Conservation (phyloP, 352 stramenopile genomes). For the Pythium coloratum region DNA sequence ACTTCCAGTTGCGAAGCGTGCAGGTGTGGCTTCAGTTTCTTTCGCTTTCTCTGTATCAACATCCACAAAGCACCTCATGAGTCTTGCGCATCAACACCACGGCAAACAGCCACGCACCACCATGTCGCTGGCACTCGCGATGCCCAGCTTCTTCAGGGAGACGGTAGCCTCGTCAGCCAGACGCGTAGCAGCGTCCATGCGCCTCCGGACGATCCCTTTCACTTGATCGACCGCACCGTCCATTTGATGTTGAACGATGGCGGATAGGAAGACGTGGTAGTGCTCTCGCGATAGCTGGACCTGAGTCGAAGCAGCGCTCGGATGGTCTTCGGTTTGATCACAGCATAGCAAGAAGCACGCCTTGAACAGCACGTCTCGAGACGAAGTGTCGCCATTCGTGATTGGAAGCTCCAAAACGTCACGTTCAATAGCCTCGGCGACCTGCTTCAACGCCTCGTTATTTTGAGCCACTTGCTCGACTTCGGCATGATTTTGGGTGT, state of each 20-base stretch:
- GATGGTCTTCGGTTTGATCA: not conserved
- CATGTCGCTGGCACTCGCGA: constrained; percentile 4
- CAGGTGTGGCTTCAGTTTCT: constrained; percentile 1
- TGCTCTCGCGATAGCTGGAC: not conserved
- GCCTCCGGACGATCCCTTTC: constrained; percentile 12
- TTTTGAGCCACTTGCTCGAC: not conserved
- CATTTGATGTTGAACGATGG: constrained; percentile 1
- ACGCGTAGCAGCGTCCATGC: constrained; percentile 8
- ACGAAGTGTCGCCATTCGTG: constrained; percentile 11
- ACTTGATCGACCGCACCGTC: constrained; percentile 5
- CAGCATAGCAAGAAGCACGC: constrained; percentile 43
- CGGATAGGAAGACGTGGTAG: constrained; percentile 16
- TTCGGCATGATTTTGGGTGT: not conserved
- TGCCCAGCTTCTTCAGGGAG: not conserved
- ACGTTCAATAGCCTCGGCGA: constrained; percentile 34
- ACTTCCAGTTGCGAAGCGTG: not conserved
- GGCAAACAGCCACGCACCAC: constrained; percentile 8
- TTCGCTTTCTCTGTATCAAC: not conserved
- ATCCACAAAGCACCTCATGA: not conserved
- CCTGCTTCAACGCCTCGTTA: constrained; percentile 21
- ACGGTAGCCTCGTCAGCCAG: not conserved
- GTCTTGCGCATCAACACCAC: too few relatives aligned
- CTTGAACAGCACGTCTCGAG: constrained; percentile 52
- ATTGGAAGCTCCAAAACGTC: constrained; percentile 53
- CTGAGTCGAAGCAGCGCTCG: not conserved